Conservation (phyloP, 345 rosid species). For the Pistacia atlantica region DNA sequence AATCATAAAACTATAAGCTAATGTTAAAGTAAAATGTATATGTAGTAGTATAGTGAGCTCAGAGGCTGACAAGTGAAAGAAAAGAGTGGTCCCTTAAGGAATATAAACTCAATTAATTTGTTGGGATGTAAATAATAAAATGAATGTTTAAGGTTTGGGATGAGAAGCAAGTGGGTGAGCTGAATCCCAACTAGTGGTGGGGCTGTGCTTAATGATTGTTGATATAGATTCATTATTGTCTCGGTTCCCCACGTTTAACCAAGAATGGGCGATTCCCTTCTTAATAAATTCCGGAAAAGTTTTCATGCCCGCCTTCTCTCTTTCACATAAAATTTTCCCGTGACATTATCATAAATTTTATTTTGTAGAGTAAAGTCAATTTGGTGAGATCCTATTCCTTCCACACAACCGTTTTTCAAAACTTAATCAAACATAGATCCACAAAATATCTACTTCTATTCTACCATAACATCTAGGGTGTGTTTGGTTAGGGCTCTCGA, state of each 20-base stretch:
- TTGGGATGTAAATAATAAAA: background rate
- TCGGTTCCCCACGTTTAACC: conserved; percentile 56
- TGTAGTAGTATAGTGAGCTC: too few species aligned
- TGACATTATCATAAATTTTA: background rate
- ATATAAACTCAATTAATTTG: background rate
- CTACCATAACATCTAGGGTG: too few species aligned
- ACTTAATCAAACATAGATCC: background rate
- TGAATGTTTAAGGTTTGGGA: conserved; percentile 8
- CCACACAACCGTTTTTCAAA: background rate
- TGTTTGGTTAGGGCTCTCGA: too few species aligned
- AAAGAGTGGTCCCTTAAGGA: background rate
- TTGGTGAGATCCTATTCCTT: conserved; percentile 32
- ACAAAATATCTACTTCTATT: background rate
- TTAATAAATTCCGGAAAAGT: conserved; percentile 13
- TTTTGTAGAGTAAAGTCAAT: background rate
- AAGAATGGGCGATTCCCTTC: conserved; percentile 22
- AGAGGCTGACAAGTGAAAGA: background rate
- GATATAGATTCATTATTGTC: conserved; percentile 44
- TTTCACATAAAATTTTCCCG: background rate
- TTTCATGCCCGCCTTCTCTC: background rate
- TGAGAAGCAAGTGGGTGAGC: conserved; percentile 21
- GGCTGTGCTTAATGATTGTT: conserved; percentile 39
- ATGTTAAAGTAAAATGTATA: too few species aligned
- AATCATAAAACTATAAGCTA: too few species aligned
- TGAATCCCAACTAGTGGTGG: conserved; percentile 36